Percentiles rank a stretch among this genome's conserved stretches.
Evolutionary conservation across 1,139 yeast genomes (phyloP).

Genomic region (Groenewaldozyma auringiensis): DNA sequence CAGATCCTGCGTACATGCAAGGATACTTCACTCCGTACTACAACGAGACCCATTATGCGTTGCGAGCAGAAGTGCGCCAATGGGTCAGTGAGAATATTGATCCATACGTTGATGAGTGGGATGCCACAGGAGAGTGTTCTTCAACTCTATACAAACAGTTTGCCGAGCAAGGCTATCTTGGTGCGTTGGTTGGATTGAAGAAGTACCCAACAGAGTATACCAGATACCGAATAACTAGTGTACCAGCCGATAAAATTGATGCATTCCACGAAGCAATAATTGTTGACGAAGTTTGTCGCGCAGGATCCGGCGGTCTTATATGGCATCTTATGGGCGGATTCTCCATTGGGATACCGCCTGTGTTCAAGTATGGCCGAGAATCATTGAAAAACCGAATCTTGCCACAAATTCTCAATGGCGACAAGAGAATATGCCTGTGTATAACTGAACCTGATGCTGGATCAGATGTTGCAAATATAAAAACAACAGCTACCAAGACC

Average conservation of each 20-base stretch:
- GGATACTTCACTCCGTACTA: conserved; percentile 37
- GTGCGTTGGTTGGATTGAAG: conserved; percentile 29
- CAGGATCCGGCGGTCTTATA: conserved; percentile 36
- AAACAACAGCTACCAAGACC: conserved; percentile 33
- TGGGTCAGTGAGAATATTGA: conserved; percentile 35
- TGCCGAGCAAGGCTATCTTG: conserved; percentile 30
- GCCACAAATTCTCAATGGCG: conserved; percentile 33
- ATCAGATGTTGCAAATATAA: conserved; percentile 38
- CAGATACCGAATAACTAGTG: conserved; percentile 27
- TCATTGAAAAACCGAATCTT: conserved; percentile 30
- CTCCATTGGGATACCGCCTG: conserved; percentile 37
- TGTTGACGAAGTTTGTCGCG: conserved; percentile 35
- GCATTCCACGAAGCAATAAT: conserved; percentile 34
- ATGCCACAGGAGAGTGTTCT: conserved; percentile 33
- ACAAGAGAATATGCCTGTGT: conserved; percentile 36
- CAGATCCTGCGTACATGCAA: conserved; percentile 40
- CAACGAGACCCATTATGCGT: conserved; percentile 33
- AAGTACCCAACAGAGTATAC: conserved; percentile 31
- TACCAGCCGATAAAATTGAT: conserved; percentile 33
- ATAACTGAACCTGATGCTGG: conserved; percentile 41
- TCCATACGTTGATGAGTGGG: conserved; percentile 39
- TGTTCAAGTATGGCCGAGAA: conserved; percentile 31
- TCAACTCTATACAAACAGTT: conserved; percentile 27
- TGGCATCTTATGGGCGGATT: conserved; percentile 37
- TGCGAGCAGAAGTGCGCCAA: conserved; percentile 34